Percentiles rank a stretch among this genome's conserved stretches.
These are phyloP conservation scores for Thinopyrum obtusiflorum DNA, from an alignment of 202 grass and related monocot genomes.

Conservation along the genomic window DNA sequence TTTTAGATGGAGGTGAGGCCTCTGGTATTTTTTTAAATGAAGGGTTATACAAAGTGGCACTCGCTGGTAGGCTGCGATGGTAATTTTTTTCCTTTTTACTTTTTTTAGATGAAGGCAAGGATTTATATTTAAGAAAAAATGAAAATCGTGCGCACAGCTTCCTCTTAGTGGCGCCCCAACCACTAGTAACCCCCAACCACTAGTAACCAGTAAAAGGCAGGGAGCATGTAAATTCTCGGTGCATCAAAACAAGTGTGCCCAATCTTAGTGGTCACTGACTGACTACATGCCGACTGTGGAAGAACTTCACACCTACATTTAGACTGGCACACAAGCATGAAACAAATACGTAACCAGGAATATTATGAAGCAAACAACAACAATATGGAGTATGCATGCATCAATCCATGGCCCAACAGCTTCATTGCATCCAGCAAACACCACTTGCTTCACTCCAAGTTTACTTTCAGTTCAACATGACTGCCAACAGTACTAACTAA, in stretches of 20 bases:
- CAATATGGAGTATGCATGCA: background rate
- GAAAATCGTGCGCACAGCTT: too few species aligned
- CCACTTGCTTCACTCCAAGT: background rate
- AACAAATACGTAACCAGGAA: background rate
- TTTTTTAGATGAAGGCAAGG: too few species aligned
- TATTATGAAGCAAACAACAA: background rate
- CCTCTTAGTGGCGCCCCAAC: too few species aligned
- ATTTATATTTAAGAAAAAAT: too few species aligned
- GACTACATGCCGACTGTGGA: background rate
- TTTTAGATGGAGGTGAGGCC: too few species aligned
- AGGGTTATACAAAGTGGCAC: too few species aligned
- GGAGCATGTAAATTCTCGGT: background rate
- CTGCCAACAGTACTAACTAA: background rate
- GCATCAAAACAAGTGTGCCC: background rate
- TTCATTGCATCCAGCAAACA: background rate
- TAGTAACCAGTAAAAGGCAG: background rate
- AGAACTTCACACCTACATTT: background rate
- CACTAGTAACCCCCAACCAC: too few species aligned
- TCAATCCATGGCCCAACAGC: background rate
- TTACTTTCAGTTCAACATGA: slow-evolving; percentile 1
- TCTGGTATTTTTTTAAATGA: too few species aligned
- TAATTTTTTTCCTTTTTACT: too few species aligned
- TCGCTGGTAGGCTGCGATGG: too few species aligned
- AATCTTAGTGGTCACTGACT: background rate
- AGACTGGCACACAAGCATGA: background rate